These are phyloP conservation scores for Malus hybrid DNA, from an alignment of 331 rosid species.

Conservation along the genomic window DNA sequence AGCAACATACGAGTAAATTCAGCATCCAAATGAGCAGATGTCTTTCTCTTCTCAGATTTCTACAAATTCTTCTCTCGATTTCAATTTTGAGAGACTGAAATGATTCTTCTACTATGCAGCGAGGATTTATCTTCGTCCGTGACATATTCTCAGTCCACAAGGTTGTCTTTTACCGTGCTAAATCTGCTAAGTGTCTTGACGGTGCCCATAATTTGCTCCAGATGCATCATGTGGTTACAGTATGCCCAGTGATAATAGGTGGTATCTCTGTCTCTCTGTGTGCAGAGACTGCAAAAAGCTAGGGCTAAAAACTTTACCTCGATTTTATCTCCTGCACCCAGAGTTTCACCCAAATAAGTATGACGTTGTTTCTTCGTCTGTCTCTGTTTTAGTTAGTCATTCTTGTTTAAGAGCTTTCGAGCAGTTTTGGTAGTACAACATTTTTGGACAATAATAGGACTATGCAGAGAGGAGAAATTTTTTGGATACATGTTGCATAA, in stretches of 20 bases:
- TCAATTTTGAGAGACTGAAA: constrained; percentile 26
- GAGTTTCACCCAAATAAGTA: not conserved
- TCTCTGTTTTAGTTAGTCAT: not conserved
- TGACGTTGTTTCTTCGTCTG: not conserved
- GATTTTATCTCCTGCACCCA: not conserved
- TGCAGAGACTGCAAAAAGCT: not conserved
- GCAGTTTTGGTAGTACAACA: not conserved
- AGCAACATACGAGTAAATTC: not conserved
- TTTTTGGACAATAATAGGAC: not conserved
- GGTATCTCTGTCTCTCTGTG: not conserved
- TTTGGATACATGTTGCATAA: not conserved
- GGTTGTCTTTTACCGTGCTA: constrained; percentile 29
- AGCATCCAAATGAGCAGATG: constrained; percentile 1
- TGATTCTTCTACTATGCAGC: constrained; percentile 38
- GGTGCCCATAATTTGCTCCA: constrained; percentile 24
- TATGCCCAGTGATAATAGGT: not conserved
- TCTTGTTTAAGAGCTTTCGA: not conserved
- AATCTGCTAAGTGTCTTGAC: constrained; percentile 23
- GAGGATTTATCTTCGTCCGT: constrained; percentile 31
- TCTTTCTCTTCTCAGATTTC: not conserved
- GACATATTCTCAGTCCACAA: constrained; percentile 43
- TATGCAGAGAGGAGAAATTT: not conserved
- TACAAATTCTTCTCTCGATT: constrained; percentile 14
- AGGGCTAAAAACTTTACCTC: not conserved
- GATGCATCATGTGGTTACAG: not conserved